Evolutionary conservation across 176 grass and related monocot species (phyloP).

Genomic region (Pontederia crassipes): DNA sequence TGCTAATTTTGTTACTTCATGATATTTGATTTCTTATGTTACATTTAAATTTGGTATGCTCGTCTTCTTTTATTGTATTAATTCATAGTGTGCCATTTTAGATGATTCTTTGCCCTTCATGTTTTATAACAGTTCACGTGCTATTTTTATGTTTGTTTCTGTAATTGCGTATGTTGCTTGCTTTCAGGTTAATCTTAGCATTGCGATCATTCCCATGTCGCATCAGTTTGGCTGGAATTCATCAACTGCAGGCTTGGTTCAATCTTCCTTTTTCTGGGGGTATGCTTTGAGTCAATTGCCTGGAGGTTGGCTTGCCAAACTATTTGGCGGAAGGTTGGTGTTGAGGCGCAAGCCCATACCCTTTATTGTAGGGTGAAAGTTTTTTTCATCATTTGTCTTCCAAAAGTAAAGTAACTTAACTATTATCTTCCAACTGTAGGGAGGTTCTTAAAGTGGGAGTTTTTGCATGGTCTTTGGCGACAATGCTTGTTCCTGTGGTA

Average conservation of each 20-base stretch:
- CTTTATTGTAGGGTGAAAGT: not conserved
- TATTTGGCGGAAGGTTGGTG: conserved; percentile 97
- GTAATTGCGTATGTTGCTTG: conserved; percentile 15
- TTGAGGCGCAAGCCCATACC: conserved; percentile 4
- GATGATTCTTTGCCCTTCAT: too few relatives aligned
- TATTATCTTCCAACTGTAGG: conserved; percentile 37
- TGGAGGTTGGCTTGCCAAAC: conserved; percentile 79
- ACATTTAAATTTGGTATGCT: too few relatives aligned
- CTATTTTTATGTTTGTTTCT: not conserved
- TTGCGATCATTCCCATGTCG: conserved; percentile 96
- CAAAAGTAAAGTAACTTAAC: not conserved
- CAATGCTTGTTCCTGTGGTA: conserved; percentile 52
- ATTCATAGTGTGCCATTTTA: too few relatives aligned
- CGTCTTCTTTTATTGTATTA: too few relatives aligned
- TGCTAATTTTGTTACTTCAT: not conserved
- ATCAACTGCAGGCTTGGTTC: conserved; percentile 87
- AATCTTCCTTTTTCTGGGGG: conserved; percentile 94
- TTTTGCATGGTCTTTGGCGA: conserved; percentile 74
- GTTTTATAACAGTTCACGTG: not conserved
- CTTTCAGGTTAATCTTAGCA: conserved; percentile 91
- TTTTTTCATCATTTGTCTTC: too few relatives aligned
- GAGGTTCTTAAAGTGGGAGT: conserved; percentile 81
- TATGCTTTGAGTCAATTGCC: conserved; percentile 90
- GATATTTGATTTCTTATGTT: not conserved
- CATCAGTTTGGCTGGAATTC: conserved; percentile 95